A percentile compares a stretch with the other conserved stretches of the same genome.
Conservation (phyloP, 139 green algal species). For the Chlorella sp. region DNA sequence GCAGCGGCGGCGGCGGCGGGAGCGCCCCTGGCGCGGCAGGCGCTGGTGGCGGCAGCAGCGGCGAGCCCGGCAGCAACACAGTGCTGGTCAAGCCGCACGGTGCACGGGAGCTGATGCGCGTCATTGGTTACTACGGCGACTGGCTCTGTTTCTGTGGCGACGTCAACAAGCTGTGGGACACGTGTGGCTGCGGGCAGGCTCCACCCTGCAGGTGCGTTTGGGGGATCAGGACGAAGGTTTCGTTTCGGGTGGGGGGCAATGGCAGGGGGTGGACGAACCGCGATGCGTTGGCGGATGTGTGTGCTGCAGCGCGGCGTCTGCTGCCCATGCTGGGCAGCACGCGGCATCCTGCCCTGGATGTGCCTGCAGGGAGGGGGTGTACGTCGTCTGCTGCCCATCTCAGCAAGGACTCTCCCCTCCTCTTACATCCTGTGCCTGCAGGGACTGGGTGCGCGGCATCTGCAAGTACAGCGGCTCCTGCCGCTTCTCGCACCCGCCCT, state of each 20-base stretch:
- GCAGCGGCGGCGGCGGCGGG: not conserved
- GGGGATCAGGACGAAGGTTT: no score
- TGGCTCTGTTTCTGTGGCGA: slow-evolving; percentile 29
- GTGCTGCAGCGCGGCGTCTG: no score
- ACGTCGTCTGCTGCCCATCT: no score
- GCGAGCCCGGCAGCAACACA: not conserved
- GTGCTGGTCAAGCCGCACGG: slow-evolving; percentile 9
- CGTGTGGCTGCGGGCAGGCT: slow-evolving; percentile 14
- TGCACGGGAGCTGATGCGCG: slow-evolving; percentile 13
- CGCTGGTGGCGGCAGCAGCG: not conserved
- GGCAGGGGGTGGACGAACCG: no score
- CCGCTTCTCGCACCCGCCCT: slow-evolving; percentile 30
- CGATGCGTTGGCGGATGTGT: no score
- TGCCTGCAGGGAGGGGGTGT: no score
- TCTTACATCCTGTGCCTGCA: no score
- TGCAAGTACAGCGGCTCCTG: slow-evolving; percentile 18
- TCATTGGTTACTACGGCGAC: slow-evolving; percentile 21
- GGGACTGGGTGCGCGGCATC: slow-evolving; percentile 33
- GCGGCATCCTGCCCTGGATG: no score
- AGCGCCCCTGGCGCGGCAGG: not conserved
- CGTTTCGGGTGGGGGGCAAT: no score
- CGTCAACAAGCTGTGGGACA: slow-evolving; percentile 14
- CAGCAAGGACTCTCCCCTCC: no score
- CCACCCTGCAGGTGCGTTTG: slow-evolving; percentile 14
- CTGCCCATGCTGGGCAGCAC: no score